Percentiles rank a stretch among this genome's conserved stretches.
phyloP scores from a whole-genome alignment of 2,329 filamentous ascomycete genomes.

The Bipolaris victoriae region DNA sequence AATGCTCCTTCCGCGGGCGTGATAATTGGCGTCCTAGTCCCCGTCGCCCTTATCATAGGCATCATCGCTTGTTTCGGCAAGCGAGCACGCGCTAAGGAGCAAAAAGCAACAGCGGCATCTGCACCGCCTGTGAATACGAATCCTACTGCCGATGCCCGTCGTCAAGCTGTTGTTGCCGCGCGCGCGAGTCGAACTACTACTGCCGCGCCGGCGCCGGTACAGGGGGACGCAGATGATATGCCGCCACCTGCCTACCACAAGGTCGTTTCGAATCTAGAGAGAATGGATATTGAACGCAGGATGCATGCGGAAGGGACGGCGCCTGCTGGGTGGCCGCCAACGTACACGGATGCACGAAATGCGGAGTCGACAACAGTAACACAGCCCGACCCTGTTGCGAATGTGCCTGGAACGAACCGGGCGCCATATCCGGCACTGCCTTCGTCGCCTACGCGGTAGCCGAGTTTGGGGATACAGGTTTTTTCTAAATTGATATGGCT shows the following conservation, averaged over 20 bases:
- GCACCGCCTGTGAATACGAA: neutral
- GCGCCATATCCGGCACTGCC: constrained; percentile 4
- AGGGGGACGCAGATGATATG: neutral
- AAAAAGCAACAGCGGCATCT: neutral
- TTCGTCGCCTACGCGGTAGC: neutral
- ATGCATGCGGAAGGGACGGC: neutral
- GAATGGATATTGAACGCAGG: neutral
- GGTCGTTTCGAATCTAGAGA: neutral
- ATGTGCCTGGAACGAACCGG: neutral
- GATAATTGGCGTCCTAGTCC: neutral
- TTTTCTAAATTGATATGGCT: too few species aligned
- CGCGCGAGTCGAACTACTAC: neutral
- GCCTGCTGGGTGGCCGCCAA: neutral
- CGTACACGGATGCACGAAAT: neutral
- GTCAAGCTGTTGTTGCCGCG: neutral
- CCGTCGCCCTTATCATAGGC: neutral
- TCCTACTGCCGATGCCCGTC: neutral
- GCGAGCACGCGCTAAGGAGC: neutral
- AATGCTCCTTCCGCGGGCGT: neutral
- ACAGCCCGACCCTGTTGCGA: neutral
- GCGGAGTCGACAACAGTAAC: neutral
- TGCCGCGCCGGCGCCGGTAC: neutral
- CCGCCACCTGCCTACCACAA: constrained; percentile 13
- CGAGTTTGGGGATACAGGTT: neutral
- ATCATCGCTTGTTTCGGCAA: neutral